phyloP scores from a whole-genome alignment of 2,329 filamentous ascomycete species.

The Catunica adiposa region DNA sequence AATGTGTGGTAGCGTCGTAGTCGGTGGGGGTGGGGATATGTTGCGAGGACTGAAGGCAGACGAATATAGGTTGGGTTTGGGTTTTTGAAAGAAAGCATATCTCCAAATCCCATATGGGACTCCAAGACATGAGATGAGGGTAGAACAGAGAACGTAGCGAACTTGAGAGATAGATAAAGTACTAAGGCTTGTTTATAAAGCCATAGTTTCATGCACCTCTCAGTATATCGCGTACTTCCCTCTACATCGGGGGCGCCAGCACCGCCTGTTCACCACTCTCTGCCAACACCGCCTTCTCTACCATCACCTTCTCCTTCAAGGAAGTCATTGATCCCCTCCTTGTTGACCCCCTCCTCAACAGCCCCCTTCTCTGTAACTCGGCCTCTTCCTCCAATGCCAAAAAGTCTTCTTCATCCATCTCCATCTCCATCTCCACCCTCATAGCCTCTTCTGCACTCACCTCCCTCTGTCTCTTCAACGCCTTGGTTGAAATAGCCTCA shows the following conservation, averaged over 20 bases:
- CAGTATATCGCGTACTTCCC: no score
- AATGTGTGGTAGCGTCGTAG: background rate
- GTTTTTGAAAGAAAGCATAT: background rate
- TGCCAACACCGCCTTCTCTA: slow-evolving; percentile 1
- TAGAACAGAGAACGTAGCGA: background rate
- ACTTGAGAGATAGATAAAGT: background rate
- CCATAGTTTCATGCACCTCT: no score
- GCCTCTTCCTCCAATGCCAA: slow-evolving; percentile 5
- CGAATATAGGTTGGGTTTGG: background rate
- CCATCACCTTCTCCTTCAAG: background rate
- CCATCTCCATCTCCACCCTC: background rate
- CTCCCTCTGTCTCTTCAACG: slow-evolving; percentile 2
- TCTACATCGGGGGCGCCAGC: background rate
- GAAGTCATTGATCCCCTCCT: background rate
- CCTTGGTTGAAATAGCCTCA: slow-evolving; percentile 4
- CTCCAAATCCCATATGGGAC: background rate
- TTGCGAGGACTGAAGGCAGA: background rate
- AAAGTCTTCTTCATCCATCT: background rate
- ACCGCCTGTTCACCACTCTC: slow-evolving; percentile 1
- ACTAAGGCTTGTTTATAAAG: background rate
- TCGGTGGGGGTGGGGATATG: background rate
- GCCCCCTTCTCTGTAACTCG: background rate
- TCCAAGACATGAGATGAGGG: background rate
- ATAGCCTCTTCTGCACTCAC: background rate
- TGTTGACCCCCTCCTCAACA: background rate